Conservation (phyloP, 2,329 filamentous ascomycete species). For the Simplicillium sp. region DNA sequence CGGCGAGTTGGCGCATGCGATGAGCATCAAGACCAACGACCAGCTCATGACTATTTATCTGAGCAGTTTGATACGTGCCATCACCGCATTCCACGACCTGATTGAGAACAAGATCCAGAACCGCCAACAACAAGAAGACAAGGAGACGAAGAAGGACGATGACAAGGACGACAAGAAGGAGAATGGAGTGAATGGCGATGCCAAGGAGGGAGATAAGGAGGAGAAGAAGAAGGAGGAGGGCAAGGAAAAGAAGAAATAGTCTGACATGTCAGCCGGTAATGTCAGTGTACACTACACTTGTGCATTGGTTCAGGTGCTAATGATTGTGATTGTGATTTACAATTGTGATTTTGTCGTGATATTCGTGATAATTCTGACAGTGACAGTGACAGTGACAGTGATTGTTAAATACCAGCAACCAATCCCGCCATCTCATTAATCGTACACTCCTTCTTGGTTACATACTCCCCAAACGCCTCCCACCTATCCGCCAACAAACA, state of each 20-base stretch:
- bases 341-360: too few relatives aligned
- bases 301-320: too few relatives aligned
- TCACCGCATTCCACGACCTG: constrained; percentile 96
- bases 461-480: constrained; percentile 44
- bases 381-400: too few relatives aligned
- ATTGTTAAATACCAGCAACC: constrained; percentile 34
- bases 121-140: constrained; percentile 91
- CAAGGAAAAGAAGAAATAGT: constrained; percentile 44
- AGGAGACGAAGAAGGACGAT: constrained; percentile 76
- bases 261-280: too few relatives aligned
- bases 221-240: constrained; percentile 35
- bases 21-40: constrained; percentile 99
- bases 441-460: constrained; percentile 43
- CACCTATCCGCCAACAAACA: constrained; percentile 67
- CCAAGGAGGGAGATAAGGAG: constrained; percentile 47
- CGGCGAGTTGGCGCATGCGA: constrained; percentile 83
- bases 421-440: constrained; percentile 67
- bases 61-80: constrained; percentile 90
- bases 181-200: constrained; percentile 26
- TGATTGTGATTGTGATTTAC: too few relatives aligned
- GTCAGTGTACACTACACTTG: too few relatives aligned
- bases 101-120: constrained; percentile 99
- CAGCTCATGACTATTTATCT: constrained; percentile 98
- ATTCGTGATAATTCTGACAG: too few relatives aligned
- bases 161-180: constrained; percentile 52